phyloP scores from a whole-genome alignment of 2,329 filamentous ascomycete species.

The Xylaria multiplex region DNA sequence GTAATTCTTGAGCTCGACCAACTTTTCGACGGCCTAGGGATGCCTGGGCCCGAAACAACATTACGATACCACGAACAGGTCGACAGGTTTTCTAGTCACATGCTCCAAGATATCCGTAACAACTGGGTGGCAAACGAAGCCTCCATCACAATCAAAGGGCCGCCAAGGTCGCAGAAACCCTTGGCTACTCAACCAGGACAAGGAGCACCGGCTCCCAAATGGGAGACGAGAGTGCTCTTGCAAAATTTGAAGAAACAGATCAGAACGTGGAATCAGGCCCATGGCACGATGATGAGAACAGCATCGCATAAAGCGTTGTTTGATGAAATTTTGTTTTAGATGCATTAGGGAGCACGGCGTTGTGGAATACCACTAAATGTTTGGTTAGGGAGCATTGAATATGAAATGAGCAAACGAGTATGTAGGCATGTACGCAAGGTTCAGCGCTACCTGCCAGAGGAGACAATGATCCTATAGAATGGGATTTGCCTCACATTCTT shows the following conservation, averaged over 20 bases:
- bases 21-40: slow-evolving; percentile 42
- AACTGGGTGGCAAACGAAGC: slow-evolving; percentile 55
- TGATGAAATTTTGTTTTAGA: slow-evolving; percentile 42
- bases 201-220: slow-evolving; percentile 46
- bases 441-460: too few relatives aligned
- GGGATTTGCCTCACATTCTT: too few relatives aligned
- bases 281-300: slow-evolving; percentile 37
- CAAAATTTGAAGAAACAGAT: slow-evolving; percentile 38
- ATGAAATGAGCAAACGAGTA: too few relatives aligned
- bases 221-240: slow-evolving; percentile 36
- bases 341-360: slow-evolving; percentile 25
- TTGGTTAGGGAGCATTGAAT: slow-evolving; percentile 5
- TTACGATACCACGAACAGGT: slow-evolving; percentile 47
- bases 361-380: background rate
- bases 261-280: slow-evolving; percentile 42
- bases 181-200: slow-evolving; percentile 51
- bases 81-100: slow-evolving; percentile 54
- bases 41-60: slow-evolving; percentile 13
- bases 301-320: slow-evolving; percentile 28
- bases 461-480: too few relatives aligned
- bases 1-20: slow-evolving; percentile 34
- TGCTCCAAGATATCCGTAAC: slow-evolving; percentile 57
- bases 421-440: too few relatives aligned
- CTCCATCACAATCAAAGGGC: slow-evolving; percentile 53
- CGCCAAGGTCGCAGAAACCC: slow-evolving; percentile 48